These are phyloP conservation scores for Tulasnella sp. DNA, from an alignment of 768 basidiomycete species.

Conservation along the genomic window DNA sequence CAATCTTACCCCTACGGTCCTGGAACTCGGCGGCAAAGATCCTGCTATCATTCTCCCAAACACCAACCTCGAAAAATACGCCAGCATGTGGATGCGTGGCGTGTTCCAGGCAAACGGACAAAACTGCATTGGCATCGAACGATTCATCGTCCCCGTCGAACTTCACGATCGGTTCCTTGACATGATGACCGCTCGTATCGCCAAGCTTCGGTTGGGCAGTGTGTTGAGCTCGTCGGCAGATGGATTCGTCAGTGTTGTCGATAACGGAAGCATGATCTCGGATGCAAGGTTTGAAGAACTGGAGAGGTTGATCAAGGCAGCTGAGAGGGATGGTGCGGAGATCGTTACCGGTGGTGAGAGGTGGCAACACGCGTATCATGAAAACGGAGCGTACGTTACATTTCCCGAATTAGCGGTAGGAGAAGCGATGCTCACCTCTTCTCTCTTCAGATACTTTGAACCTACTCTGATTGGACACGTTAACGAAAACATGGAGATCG, in stretches of 20 bases:
- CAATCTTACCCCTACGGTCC: constrained; percentile 85
- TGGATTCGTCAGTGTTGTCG: constrained; percentile 72
- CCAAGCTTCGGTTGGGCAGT: constrained; percentile 71
- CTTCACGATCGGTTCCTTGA: constrained; percentile 77
- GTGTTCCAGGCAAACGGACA: constrained; percentile 95
- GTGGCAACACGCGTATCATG: constrained; percentile 66
- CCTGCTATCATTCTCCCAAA: constrained; percentile 86
- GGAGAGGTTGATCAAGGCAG: constrained; percentile 64
- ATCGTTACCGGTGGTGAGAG: constrained; percentile 66
- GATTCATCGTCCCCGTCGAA: constrained; percentile 78
- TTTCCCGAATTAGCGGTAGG: not conserved
- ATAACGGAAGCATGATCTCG: constrained; percentile 88
- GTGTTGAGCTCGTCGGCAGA: constrained; percentile 66
- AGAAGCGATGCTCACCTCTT: not conserved
- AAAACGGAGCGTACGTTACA: constrained; percentile 55
- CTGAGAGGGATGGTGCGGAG: constrained; percentile 67
- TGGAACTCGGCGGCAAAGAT: constrained; percentile 96
- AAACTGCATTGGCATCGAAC: constrained; percentile 97
- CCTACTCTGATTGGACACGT: constrained; percentile 89
- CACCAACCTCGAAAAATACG: constrained; percentile 80
- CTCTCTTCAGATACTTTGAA: constrained; percentile 62
- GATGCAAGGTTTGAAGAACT: constrained; percentile 70
- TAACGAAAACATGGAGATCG: constrained; percentile 69
- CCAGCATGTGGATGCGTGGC: constrained; percentile 85
- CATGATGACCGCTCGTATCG: constrained; percentile 64